These are phyloP conservation scores for Trichoderma pleuroti DNA, from an alignment of 2,329 filamentous ascomycete species.

Conservation along the genomic window DNA sequence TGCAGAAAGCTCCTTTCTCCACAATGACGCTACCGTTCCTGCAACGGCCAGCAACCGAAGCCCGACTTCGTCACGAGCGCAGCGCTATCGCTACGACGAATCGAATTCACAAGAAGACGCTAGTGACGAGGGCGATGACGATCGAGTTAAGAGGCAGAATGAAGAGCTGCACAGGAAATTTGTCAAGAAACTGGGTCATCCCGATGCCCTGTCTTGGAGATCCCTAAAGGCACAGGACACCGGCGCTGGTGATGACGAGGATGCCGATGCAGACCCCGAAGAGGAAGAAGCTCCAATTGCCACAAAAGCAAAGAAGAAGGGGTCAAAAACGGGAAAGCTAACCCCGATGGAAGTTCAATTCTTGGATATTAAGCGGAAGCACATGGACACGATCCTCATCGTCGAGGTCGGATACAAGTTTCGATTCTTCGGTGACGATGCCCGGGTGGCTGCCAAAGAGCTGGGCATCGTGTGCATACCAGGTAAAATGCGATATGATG, in stretches of 20 bases:
- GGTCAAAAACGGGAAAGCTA: slow-evolving; percentile 68
- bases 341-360: slow-evolving; percentile 94
- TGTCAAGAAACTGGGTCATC: slow-evolving; percentile 82
- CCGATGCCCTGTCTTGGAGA: slow-evolving; percentile 72
- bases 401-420: slow-evolving; percentile 99
- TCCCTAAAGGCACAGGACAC: slow-evolving; percentile 55
- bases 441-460: slow-evolving; percentile 81
- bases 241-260: slow-evolving; percentile 54
- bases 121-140: slow-evolving; percentile 47
- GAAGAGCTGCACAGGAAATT: slow-evolving; percentile 78
- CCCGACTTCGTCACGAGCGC: slow-evolving; percentile 41
- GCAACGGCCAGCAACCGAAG: background rate
- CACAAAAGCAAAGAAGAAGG: slow-evolving; percentile 61
- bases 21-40: slow-evolving; percentile 12
- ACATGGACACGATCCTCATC: slow-evolving; percentile 85
- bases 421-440: slow-evolving; percentile 94
- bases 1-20: slow-evolving; percentile 35
- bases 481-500: slow-evolving; percentile 90
- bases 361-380: slow-evolving; percentile 86
- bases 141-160: slow-evolving; percentile 53
- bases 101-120: slow-evolving; percentile 39
- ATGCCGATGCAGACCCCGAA: slow-evolving; percentile 55
- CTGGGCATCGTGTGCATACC: slow-evolving; percentile 95
- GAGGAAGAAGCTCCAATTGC: slow-evolving; percentile 49
- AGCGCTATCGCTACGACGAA: slow-evolving; percentile 50